phyloP scores from a whole-genome alignment of 31 red algal genomes.

The Bonnemaisonia californica region DNA sequence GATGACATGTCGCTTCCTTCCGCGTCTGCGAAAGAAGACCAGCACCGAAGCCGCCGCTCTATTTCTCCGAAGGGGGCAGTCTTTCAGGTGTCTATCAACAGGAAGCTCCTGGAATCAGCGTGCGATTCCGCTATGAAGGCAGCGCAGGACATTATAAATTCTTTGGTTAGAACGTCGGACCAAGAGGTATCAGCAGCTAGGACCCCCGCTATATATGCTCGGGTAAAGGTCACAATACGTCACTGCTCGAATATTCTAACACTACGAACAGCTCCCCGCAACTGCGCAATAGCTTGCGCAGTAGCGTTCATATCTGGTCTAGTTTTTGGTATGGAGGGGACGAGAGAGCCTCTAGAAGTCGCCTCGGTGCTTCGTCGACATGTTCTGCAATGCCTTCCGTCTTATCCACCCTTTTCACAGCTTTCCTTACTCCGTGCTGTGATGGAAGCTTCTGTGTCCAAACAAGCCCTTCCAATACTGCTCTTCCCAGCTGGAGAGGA shows the following conservation, averaged over 20 bases:
- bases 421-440: conserved; percentile 40
- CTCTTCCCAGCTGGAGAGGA: conserved; percentile 16
- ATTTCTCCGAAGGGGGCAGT: not conserved
- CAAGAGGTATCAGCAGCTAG: not conserved
- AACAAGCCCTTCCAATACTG: conserved; percentile 6
- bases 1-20: not conserved
- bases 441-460: conserved; percentile 42
- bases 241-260: conserved; percentile 17
- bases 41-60: not conserved
- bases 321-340: not conserved
- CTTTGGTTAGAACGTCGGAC: conserved; percentile 1
- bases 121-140: conserved; percentile 45
- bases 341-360: not conserved
- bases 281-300: conserved; percentile 38
- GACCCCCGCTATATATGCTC: not conserved
- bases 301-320: conserved; percentile 30
- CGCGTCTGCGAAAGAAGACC: not conserved
- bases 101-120: conserved; percentile 22
- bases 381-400: conserved; percentile 11
- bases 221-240: not conserved
- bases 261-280: conserved; percentile 36
- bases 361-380: conserved; percentile 12
- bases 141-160: conserved; percentile 39
- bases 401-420: conserved; percentile 36
- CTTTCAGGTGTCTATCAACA: not conserved